Percentiles rank a stretch among this genome's conserved stretches.
phyloP scores from a whole-genome alignment of 441 rosid genomes.

The Pelargonium citronellum region DNA sequence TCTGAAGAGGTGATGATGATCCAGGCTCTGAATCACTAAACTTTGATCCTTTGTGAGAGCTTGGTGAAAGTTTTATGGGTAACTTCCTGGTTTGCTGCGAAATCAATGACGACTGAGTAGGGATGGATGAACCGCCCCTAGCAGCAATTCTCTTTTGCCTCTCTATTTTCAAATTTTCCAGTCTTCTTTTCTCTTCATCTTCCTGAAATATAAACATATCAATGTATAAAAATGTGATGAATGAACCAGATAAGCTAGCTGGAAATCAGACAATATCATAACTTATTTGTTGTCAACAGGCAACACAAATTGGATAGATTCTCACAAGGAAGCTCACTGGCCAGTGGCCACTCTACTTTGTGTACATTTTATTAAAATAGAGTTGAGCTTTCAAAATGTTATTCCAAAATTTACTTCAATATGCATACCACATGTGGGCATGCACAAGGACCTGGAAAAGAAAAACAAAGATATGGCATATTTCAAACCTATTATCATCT shows the following conservation, averaged over 20 bases:
- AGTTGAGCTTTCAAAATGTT: background rate
- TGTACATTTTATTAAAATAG: background rate
- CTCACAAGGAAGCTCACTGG: background rate
- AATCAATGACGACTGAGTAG: slow-evolving; percentile 41
- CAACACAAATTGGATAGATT: slow-evolving; percentile 9
- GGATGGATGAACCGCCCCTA: slow-evolving; percentile 41
- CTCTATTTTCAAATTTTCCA: slow-evolving; percentile 74
- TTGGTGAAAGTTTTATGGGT: slow-evolving; percentile 58
- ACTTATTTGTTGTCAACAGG: slow-evolving; percentile 4
- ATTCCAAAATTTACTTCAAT: background rate
- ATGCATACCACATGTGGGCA: background rate
- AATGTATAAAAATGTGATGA: background rate
- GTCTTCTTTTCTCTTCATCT: slow-evolving; percentile 66
- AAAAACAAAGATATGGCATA: background rate
- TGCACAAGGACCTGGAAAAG: background rate
- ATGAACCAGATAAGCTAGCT: slow-evolving; percentile 13
- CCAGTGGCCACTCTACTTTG: slow-evolving; percentile 4
- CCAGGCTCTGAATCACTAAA: slow-evolving; percentile 82
- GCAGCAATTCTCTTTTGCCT: slow-evolving; percentile 96
- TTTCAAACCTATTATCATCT: background rate
- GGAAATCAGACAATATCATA: slow-evolving; percentile 2
- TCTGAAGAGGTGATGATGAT: slow-evolving; percentile 63
- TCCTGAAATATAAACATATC: slow-evolving; percentile 43
- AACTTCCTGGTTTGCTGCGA: slow-evolving; percentile 48
- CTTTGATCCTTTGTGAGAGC: slow-evolving; percentile 63